These are phyloP conservation scores for Fusarium fujikuroi DNA, from an alignment of 2,329 filamentous ascomycete genomes.

Conservation along the genomic window DNA sequence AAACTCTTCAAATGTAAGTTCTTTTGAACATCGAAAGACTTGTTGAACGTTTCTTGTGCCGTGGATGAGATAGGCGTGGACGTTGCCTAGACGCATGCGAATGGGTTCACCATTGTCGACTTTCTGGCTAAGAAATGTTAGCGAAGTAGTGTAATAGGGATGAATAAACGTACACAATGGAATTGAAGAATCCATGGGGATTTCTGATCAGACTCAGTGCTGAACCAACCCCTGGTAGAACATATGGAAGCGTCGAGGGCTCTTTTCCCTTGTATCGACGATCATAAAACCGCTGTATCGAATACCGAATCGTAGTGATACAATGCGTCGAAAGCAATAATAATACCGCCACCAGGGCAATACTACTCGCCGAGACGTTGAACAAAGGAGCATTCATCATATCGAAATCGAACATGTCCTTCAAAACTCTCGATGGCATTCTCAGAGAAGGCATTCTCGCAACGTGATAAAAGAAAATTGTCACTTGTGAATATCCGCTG, in stretches of 20 bases:
- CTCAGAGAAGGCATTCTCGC: constrained; percentile 8
- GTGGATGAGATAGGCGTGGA: constrained; percentile 37
- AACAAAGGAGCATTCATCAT: constrained; percentile 1
- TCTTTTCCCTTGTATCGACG: constrained; percentile 32
- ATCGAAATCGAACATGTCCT: constrained; percentile 8
- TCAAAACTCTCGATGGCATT: constrained; percentile 2
- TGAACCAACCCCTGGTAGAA: constrained; percentile 28
- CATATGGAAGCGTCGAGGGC: constrained; percentile 33
- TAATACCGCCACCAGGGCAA: constrained; percentile 8
- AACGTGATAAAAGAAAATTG: not conserved
- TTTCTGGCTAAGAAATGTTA: constrained; percentile 14
- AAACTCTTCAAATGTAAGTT: constrained; percentile 39
- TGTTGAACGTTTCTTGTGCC: constrained; percentile 36
- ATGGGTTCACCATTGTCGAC: constrained; percentile 30
- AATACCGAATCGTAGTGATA: constrained; percentile 30
- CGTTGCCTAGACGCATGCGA: constrained; percentile 32
- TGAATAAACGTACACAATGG: constrained; percentile 8
- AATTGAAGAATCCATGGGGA: constrained; percentile 36
- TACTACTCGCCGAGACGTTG: not conserved
- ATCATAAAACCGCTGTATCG: constrained; percentile 16
- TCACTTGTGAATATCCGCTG: not conserved
- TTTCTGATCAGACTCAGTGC: constrained; percentile 30
- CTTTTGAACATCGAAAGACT: constrained; percentile 36
- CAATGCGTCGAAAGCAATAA: constrained; percentile 29
- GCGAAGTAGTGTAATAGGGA: rapidly evolving